Conservation (phyloP, 768 basidiomycete genomes). For the Hysterangium stoloniferum region DNA sequence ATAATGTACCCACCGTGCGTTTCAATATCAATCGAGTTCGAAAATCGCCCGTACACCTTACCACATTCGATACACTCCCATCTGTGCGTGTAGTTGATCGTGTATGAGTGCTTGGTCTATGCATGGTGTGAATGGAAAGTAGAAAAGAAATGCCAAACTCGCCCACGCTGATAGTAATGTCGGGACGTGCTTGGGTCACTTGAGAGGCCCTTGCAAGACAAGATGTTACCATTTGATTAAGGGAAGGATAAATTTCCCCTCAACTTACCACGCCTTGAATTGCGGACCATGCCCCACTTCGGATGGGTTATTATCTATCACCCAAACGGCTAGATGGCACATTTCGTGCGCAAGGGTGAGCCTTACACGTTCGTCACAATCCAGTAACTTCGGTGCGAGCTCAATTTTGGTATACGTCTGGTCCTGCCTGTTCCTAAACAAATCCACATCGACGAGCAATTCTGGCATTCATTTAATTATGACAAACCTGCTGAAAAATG, state of each 20-base stretch:
- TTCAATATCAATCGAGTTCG: slow-evolving; percentile 7
- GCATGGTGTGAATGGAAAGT: neutral
- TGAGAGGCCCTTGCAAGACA: slow-evolving; percentile 48
- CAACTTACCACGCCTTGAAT: slow-evolving; percentile 62
- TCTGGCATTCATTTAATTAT: neutral
- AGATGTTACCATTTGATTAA: slow-evolving; percentile 4
- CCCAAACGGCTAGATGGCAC: slow-evolving; percentile 87
- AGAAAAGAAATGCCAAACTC: slow-evolving; percentile 5
- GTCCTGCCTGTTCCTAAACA: slow-evolving; percentile 8
- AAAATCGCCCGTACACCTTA: slow-evolving; percentile 41
- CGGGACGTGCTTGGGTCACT: slow-evolving; percentile 59
- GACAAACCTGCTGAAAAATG: slow-evolving; percentile 52
- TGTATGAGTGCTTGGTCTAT: slow-evolving; percentile 67
- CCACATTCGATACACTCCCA: slow-evolving; percentile 67
- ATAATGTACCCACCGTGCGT: neutral
- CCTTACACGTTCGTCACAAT: slow-evolving; percentile 69
- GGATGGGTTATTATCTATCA: slow-evolving; percentile 60
- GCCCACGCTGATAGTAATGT: slow-evolving; percentile 64
- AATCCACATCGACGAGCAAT: neutral
- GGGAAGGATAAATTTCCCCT: neutral
- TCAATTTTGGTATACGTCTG: slow-evolving; percentile 60
- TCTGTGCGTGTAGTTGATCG: slow-evolving; percentile 62
- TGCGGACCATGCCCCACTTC: slow-evolving; percentile 60
- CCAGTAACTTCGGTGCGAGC: slow-evolving; percentile 76
- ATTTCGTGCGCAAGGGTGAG: slow-evolving; percentile 86